Conservation (phyloP, 1,284 basidiomycete species). For the Ganoderma boninense region DNA sequence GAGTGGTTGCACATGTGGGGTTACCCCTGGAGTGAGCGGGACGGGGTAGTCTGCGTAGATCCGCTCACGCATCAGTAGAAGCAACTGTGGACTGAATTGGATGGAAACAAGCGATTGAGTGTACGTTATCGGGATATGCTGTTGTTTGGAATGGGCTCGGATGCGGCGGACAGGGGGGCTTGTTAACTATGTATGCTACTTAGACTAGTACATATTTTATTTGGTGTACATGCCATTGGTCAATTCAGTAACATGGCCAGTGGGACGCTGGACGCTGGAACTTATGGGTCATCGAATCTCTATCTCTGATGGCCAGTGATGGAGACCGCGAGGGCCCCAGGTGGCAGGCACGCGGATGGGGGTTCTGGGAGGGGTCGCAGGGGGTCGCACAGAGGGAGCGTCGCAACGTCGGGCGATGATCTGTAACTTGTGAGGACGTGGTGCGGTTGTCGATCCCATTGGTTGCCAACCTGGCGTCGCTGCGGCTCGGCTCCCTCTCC, state of each 20-base stretch:
- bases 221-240: not conserved
- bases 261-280: not conserved
- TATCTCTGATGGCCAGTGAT: not conserved
- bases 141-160: not conserved
- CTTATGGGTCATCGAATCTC: not conserved
- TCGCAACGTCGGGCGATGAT: constrained; percentile 6
- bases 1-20: constrained; percentile 94
- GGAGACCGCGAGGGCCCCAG: not conserved
- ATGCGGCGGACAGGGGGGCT: not conserved
- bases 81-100: constrained; percentile 1
- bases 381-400: too few relatives aligned
- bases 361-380: too few relatives aligned
- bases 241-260: not conserved
- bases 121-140: constrained; percentile 15
- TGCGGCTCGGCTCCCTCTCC: constrained; percentile 6
- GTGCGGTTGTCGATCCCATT: not conserved
- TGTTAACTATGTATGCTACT: constrained; percentile 19
- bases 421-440: constrained; percentile 5
- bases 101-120: constrained; percentile 17
- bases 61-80: constrained; percentile 67
- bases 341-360: not conserved
- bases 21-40: constrained; percentile 95
- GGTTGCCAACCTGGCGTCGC: constrained; percentile 5
- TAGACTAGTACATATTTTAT: constrained; percentile 12
- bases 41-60: constrained; percentile 91